These are phyloP conservation scores for Astrephomene gubernaculifera DNA, from an alignment of 139 green algal genomes.

Conservation along the genomic window DNA sequence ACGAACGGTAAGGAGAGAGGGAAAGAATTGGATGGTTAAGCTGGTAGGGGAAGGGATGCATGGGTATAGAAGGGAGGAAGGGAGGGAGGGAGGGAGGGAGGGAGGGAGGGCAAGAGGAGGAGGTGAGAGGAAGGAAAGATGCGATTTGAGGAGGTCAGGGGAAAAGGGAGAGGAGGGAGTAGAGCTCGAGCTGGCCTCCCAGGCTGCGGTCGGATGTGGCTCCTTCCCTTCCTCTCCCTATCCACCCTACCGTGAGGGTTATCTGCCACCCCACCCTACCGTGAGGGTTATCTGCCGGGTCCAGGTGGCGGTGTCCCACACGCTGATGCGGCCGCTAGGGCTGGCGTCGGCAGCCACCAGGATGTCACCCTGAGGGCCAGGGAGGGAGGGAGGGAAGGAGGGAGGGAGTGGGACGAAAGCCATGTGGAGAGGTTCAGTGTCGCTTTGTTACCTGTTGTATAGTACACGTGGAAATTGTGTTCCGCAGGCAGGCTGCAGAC, in stretches of 20 bases:
- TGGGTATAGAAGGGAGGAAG: background rate
- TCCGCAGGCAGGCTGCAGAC: too few species aligned
- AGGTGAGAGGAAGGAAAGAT: background rate
- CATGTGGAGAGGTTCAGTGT: background rate
- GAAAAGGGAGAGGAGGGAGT: background rate
- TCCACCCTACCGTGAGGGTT: too few species aligned
- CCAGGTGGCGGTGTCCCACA: slow-evolving; percentile 39
- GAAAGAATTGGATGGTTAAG: background rate
- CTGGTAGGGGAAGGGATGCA: background rate
- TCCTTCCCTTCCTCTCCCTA: too few species aligned
- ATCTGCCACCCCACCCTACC: background rate
- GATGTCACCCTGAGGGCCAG: background rate
- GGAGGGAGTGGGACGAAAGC: background rate
- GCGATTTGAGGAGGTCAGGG: background rate
- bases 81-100: background rate
- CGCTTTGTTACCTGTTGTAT: too few species aligned
- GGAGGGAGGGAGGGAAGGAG: background rate
- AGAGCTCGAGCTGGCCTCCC: too few species aligned
- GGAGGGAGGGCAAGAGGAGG: background rate
- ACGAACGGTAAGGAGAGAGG: background rate
- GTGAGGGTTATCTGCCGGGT: slow-evolving; percentile 25
- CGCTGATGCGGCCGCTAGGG: slow-evolving; percentile 35
- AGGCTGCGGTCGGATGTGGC: too few species aligned
- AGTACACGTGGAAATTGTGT: too few species aligned
- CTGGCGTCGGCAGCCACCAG: slow-evolving; percentile 11